Evolutionary conservation across 352 stramenopile species (phyloP), one percentile per base, ranked within the genome.

Genomic region (Plasmopara muralis): DNA sequence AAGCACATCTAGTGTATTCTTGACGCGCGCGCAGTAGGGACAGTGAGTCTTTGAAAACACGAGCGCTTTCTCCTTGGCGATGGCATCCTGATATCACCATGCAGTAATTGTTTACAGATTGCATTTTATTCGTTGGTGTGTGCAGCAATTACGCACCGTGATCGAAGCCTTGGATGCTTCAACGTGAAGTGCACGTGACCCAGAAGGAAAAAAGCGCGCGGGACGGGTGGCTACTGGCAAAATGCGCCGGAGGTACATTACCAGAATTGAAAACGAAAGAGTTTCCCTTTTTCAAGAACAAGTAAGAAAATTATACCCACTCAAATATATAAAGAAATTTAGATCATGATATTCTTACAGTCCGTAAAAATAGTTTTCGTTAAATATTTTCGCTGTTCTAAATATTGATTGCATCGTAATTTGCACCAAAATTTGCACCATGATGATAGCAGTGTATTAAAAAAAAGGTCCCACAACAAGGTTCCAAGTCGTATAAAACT

Each of bases 21-120:
- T 98, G 7, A 97, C 95, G 25, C 72, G 73, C 7, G 67, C 68
- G 60, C 89, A 98, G 70, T 91, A 97, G 13, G 87, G 85, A 66
- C 95, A 99, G 68, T 95, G 88, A 14, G 92, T 89, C 78, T 99
- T 98, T 52, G 92, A 97, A 69, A 98, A 98, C 46, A 98, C 78
- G 25, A 98, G 47, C 47, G 85, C 73, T 28, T 77, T 74, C 56
- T 85, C 70, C 40, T 77, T 70, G 46, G 75, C 63, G 51, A 89
- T 80, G 55, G 77, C 70, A 38, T 71, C 60, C 79, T 89, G 49
- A 25, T 25, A 9, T 30, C 9, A 30, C 15, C 54, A 39, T 35
- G 13, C 15, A 39, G 37, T 47, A 34, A 46, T 37, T 41, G 7
- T 0, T 35, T 10, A 30, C 1, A 48, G 29, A 49, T 14, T 6